These are phyloP conservation scores for Hemisphaericaspora xylofermentans DNA, from an alignment of 1,139 yeast genomes.

Conservation along the genomic window DNA sequence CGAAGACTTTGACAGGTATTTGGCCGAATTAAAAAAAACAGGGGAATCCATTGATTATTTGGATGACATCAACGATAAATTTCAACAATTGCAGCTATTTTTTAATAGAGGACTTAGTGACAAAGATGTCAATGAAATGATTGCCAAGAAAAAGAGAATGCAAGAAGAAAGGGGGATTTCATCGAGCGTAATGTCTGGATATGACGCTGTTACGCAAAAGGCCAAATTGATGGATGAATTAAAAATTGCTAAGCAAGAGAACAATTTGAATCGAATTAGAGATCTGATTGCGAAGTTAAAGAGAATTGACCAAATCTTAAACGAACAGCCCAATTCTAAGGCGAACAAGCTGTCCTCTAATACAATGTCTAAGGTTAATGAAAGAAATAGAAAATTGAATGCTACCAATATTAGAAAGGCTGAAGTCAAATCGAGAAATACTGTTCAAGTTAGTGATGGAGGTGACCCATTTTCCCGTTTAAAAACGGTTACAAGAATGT, in stretches of 20 bases:
- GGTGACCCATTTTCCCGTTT: conserved; percentile 90
- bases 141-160: conserved; percentile 62
- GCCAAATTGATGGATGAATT: conserved; percentile 72
- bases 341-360: conserved; percentile 16
- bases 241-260: conserved; percentile 71
- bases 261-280: conserved; percentile 51
- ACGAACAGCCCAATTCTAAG: conserved; percentile 12
- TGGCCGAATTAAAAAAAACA: conserved; percentile 57
- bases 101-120: conserved; percentile 67
- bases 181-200: conserved; percentile 42
- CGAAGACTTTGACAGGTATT: conserved; percentile 74
- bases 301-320: conserved; percentile 30
- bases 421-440: conserved; percentile 58
- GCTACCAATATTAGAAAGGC: conserved; percentile 77
- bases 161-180: conserved; percentile 33
- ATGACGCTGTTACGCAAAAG: conserved; percentile 77
- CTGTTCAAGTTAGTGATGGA: conserved; percentile 40
- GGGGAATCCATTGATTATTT: conserved; percentile 61
- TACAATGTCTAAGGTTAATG: conserved; percentile 64
- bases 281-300: conserved; percentile 53
- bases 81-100: conserved; percentile 58
- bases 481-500: conserved; percentile 81
- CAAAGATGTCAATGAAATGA: conserved; percentile 76
- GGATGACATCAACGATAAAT: conserved; percentile 67
- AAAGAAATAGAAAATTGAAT: conserved; percentile 80